Base-by-base conservation (phyloP, 208 protist genomes). In the Acanthamoeba sp. region DNA sequence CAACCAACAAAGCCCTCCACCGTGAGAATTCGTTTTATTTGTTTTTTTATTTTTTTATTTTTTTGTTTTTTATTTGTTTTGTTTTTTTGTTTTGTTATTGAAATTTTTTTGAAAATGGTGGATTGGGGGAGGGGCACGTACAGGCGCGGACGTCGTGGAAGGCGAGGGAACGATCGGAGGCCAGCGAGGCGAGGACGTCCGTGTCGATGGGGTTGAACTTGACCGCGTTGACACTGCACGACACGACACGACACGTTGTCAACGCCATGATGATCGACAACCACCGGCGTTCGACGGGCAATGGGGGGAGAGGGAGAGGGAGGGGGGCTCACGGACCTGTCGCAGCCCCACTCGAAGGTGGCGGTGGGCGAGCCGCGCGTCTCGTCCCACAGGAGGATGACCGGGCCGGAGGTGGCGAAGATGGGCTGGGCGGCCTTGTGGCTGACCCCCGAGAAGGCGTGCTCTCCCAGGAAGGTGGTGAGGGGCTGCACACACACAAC, bases 121-220 rank as follows among this genome's bases (percentile, higher is more conserved):
- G 18, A 5, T 12, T 4, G 50, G 50, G 50, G 18, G 50, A 20
- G 18, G 50, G 14, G 50, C 50, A 16, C 96, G 85, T 98, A 97
- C 87, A 99, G 95, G 96, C 98, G 87, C 98, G 97, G 18, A 98
- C 97, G 95, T 99, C 99, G 96, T 99, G 99, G 24, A 99, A 95
- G 71, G 97, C 98, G n/a, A 99, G 96, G 73, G 96, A 97, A 59
- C 99, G 97, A 95, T 99, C 98, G 0, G 97, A 94, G 96, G 98
- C 99, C 94, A 98, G 98, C 94, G 55, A 85, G 4, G 95, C 92
- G 16, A 98, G 59, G 0, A 98, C 34, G n/a, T 95, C 48, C 7
- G 80, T 12, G 27, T 96, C 94, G 45, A 71, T 62, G n/a, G 98
- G 98, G 94, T 99, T 99, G 96, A 99, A 99, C 16, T 97, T 96